Base-by-base conservation (phyloP, 306 rosid genomes). In the Acmispon strigosus region DNA sequence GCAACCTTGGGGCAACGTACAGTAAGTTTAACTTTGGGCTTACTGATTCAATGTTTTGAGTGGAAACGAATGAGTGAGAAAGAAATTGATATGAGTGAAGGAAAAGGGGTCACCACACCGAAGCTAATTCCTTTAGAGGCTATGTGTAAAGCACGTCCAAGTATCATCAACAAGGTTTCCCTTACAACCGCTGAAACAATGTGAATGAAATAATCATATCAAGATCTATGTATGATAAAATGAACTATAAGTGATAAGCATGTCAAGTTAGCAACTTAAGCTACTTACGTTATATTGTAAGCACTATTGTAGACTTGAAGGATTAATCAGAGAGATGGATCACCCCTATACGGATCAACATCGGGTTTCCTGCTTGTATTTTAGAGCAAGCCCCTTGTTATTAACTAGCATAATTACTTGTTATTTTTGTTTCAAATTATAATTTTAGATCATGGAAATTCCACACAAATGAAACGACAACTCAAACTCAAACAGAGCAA, bases 81-180 rank as follows among this genome's bases (percentile, higher is more conserved):
- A 20, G 47, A 76, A 39, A 37, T 76, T 58, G 80, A 76, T 37
- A 67, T 76, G 69, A 66, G n/a, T 7, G 80, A 76, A 76, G 80
- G 80, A 11, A 76, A 66, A 57, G 80, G 75, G 2, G 61, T 54
- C 2, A 67, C 75, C 50, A 47, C 49, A 0, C 75, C 80, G 0
- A 76, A 67, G 29, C 22, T 39, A 11, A 36, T 76, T 67, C 74
- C 80, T 0, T 66, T 76, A 13, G 75, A 67, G 47, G 80, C 75
- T 0, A 47, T 66, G 69, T 67, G 80, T 49, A 48, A 58, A 24
- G 62, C 80, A 47, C 22, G 62, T 1, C 37, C 47, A 20, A 34
- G 11, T 45, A 39, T 67, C 36, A 43, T 47, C 49, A 22, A 75
- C 37, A 57, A 56, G 52, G 34, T 56, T 34, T 51, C 32, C 54